Base-by-base conservation (phyloP, 345 rosid species). In the Hibiscus syriacus region DNA sequence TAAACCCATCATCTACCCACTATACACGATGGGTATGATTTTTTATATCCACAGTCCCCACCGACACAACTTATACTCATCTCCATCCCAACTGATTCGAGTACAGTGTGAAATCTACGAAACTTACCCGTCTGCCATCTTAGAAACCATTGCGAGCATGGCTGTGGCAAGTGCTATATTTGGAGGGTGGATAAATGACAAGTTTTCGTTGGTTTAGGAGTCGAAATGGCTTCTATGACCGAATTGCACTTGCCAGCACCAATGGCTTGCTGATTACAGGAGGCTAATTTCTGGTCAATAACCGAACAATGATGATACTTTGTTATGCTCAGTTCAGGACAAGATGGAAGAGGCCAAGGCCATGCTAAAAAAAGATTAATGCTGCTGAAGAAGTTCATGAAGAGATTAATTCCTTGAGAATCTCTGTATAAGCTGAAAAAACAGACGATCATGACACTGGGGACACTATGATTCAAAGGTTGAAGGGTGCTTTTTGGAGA, bases 221-320 rank as follows among this genome's bases (percentile, higher is more conserved):
- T 90, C 6, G 97, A 96, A 45, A 90, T 86, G 94, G 98, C 96
- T 54, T 93, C 98, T 63, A 89, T 93, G 97, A 88, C 92, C 0
- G 98, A 78, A 97, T 96, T 0, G 97, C 98, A 2, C 92, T 90
- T 27, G 98, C 90, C 13, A 82, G 97, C 70, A 7, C 87, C 0
- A 93, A 90, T n/a, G 94, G 94, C 11, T 76, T 93, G 66, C 82
- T 90, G 2, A 77, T 90, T 26, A 89, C 97, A 0, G 97, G 94
- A 5, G 98, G 94, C 4, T 92, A 90, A 67, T 93, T 93, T 76
- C 59, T 87, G 72, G 73, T n/a, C n/a, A n/a, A n/a, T n/a, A n/a
- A n/a, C n/a, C n/a, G n/a, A n/a, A n/a, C n/a, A n/a, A 45, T 45
- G 49, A 45, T 45, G 1, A 45, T 45, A n/a, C n/a, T 45, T 45